phyloP scores from a whole-genome alignment of 164 flowering plant species.

The Berberis thunbergii region DNA sequence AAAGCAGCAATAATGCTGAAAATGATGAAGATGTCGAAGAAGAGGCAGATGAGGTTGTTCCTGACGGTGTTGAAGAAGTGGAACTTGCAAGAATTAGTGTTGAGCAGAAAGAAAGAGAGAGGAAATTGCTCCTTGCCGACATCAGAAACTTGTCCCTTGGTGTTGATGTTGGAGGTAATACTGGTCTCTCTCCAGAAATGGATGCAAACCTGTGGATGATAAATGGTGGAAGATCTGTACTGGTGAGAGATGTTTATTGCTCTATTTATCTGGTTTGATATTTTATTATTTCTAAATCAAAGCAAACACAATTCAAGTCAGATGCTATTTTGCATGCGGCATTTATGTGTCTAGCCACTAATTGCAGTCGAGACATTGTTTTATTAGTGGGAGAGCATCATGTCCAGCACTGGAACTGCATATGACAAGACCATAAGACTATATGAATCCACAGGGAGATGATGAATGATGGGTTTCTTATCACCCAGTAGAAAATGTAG shows the following conservation, averaged over 20 bases:
- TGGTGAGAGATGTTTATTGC: slow-evolving; percentile 44
- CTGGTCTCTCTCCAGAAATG: slow-evolving; percentile 23
- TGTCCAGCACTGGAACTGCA: too few species aligned
- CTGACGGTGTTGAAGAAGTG: slow-evolving; percentile 98
- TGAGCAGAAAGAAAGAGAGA: slow-evolving; percentile 68
- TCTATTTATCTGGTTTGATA: too few species aligned
- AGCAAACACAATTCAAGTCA: too few species aligned
- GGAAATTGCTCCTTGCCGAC: slow-evolving; percentile 69
- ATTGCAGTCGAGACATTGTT: too few species aligned
- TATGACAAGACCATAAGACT: too few species aligned
- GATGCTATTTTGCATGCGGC: too few species aligned
- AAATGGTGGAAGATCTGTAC: slow-evolving; percentile 41
- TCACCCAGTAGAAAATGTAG: too few species aligned
- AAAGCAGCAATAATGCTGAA: slow-evolving; percentile 72
- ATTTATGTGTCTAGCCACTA: too few species aligned
- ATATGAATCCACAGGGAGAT: too few species aligned
- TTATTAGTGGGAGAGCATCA: too few species aligned
- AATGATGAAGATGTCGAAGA: slow-evolving; percentile 96
- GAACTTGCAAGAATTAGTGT: slow-evolving; percentile 83
- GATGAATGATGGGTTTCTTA: too few species aligned
- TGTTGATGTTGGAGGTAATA: slow-evolving; percentile 38
- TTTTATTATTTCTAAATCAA: too few species aligned
- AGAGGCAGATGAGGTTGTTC: slow-evolving; percentile 99
- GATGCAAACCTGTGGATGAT: slow-evolving; percentile 77
- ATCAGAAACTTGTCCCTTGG: slow-evolving; percentile 53